These are phyloP conservation scores for Nigrograna mackinnonii DNA, from an alignment of 2,329 filamentous ascomycete species.

Conservation along the genomic window DNA sequence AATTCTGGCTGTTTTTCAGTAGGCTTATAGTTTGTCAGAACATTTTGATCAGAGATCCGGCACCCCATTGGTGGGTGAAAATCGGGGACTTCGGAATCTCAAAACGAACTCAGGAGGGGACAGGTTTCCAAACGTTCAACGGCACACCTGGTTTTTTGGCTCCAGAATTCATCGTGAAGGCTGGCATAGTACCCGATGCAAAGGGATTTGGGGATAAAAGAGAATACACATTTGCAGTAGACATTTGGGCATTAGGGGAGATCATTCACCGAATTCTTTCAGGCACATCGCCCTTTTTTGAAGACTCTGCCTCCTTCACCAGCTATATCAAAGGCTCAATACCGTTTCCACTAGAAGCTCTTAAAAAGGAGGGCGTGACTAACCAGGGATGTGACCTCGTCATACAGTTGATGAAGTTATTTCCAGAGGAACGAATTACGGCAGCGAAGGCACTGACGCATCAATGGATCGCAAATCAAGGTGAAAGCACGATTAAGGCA, in stretches of 20 bases:
- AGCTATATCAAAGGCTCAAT: constrained; percentile 1
- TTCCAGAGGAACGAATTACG: constrained; percentile 3
- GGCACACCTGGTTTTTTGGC: constrained; percentile 16
- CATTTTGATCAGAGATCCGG: constrained; percentile 29
- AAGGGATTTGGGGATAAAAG: background rate
- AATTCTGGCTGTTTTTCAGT: too few relatives aligned
- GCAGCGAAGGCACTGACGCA: constrained; percentile 1
- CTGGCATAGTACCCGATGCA: constrained; percentile 2
- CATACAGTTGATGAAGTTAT: constrained; percentile 2
- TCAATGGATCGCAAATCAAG: too few relatives aligned
- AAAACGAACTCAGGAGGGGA: constrained; percentile 24
- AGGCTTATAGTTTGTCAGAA: constrained; percentile 22
- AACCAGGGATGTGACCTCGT: constrained; percentile 2
- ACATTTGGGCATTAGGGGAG: constrained; percentile 22
- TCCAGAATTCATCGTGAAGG: constrained; percentile 14
- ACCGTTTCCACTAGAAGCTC: constrained; percentile 1
- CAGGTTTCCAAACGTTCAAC: constrained; percentile 5
- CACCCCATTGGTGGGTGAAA: constrained; percentile 43
- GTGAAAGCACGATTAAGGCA: background rate
- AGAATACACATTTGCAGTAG: constrained; percentile 9
- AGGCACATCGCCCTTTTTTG: constrained; percentile 5
- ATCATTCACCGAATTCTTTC: constrained; percentile 11
- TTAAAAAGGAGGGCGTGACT: constrained; percentile 1
- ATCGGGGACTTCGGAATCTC: constrained; percentile 46
- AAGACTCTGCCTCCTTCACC: background rate